Evolutionary conservation across 2,329 filamentous ascomycete species (phyloP).

Genomic region (Grosmannia clavigera): DNA sequence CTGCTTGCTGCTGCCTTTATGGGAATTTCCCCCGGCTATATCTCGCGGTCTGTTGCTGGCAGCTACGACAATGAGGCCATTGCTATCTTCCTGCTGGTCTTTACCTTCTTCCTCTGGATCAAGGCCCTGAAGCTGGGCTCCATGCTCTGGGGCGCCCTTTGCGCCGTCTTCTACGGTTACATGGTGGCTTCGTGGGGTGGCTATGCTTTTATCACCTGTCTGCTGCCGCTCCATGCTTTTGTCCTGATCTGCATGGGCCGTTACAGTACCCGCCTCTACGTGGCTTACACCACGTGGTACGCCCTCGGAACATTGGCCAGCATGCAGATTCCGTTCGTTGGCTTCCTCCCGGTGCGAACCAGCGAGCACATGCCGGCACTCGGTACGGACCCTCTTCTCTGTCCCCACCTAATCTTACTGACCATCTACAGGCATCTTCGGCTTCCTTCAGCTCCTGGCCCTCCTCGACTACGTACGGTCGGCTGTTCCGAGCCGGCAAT

Average conservation of each 20-base stretch:
- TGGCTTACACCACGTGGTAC: slow-evolving; percentile 98
- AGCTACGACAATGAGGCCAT: slow-evolving; percentile 98
- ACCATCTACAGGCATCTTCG: slow-evolving; percentile 63
- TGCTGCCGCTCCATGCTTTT: slow-evolving; percentile 88
- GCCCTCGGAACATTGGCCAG: slow-evolving; percentile 88
- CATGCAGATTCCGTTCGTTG: slow-evolving; percentile 99
- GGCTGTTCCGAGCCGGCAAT: slow-evolving; percentile 85
- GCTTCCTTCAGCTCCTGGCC: slow-evolving; percentile 82
- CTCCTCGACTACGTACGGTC: slow-evolving; percentile 83
- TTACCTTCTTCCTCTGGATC: slow-evolving; percentile 98
- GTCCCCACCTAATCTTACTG: background rate
- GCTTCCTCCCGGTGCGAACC: slow-evolving; percentile 89
- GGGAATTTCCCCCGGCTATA: slow-evolving; percentile 95
- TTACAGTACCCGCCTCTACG: slow-evolving; percentile 87
- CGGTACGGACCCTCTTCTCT: slow-evolving; percentile 37
- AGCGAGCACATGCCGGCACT: slow-evolving; percentile 98
- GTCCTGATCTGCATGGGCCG: slow-evolving; percentile 93
- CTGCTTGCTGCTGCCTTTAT: slow-evolving; percentile 91
- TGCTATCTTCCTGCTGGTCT: slow-evolving; percentile 95
- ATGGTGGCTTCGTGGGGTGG: slow-evolving; percentile 99
- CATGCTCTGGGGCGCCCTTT: slow-evolving; percentile 89
- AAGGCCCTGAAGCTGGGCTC: slow-evolving; percentile 95
- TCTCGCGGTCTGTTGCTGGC: slow-evolving; percentile 91
- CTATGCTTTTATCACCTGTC: slow-evolving; percentile 97
- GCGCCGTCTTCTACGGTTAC: slow-evolving; percentile 96